These are phyloP conservation scores for Phytophthora palmivora DNA, from an alignment of 352 stramenopile genomes.

Conservation along the genomic window DNA sequence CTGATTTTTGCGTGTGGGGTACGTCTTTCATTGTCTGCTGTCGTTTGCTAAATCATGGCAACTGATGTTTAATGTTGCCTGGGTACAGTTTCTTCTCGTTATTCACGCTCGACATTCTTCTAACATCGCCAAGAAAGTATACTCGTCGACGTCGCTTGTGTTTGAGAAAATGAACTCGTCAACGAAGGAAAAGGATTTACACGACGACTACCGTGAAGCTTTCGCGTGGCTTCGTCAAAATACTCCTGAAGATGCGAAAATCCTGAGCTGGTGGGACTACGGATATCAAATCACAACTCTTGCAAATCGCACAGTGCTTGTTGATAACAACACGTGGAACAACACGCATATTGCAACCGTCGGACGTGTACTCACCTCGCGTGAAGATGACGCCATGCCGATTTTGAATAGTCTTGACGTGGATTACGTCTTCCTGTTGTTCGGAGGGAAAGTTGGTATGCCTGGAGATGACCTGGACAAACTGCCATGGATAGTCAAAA, in stretches of 20 bases:
- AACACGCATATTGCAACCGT: slow-evolving; percentile 97
- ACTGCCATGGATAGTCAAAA: slow-evolving; percentile 93
- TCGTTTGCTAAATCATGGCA: background rate
- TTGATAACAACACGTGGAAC: slow-evolving; percentile 98
- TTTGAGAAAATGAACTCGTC: slow-evolving; percentile 65
- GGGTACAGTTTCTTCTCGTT: slow-evolving; percentile 63
- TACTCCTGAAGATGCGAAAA: slow-evolving; percentile 65
- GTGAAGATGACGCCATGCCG: slow-evolving; percentile 70
- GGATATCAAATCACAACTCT: slow-evolving; percentile 86
- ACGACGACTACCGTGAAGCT: slow-evolving; percentile 87
- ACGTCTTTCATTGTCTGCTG: slow-evolving; percentile 28
- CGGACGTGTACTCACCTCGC: slow-evolving; percentile 78
- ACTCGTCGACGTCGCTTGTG: slow-evolving; percentile 84
- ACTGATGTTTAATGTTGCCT: slow-evolving; percentile 8
- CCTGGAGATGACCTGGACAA: slow-evolving; percentile 94
- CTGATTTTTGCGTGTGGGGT: slow-evolving; percentile 69
- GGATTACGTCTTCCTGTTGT: slow-evolving; percentile 84
- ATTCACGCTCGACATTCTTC: slow-evolving; percentile 68
- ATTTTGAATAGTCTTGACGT: slow-evolving; percentile 82
- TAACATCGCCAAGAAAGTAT: slow-evolving; percentile 74
- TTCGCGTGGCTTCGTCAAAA: slow-evolving; percentile 87
- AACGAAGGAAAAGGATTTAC: slow-evolving; percentile 46
- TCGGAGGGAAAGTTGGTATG: slow-evolving; percentile 75
- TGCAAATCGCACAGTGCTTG: slow-evolving; percentile 86
- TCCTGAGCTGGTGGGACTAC: slow-evolving; percentile 90